phyloP scores from a whole-genome alignment of 371 early-diverging fungal species.

The Apophysomyces variabilis region DNA sequence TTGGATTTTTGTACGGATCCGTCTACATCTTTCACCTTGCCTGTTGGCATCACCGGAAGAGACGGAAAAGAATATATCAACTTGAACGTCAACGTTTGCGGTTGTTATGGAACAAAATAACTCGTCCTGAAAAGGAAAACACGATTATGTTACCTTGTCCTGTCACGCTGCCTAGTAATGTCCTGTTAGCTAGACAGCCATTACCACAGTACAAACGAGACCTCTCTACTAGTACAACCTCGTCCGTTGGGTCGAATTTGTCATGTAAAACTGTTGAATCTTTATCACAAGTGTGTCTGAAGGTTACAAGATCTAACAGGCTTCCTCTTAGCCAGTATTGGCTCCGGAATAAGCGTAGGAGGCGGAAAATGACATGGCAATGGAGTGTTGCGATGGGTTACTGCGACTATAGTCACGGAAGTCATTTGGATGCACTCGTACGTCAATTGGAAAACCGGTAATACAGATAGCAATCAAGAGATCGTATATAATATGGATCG shows the following conservation, averaged over 20 bases:
- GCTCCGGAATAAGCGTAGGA: slow-evolving; percentile 11
- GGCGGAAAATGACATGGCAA: slow-evolving; percentile 29
- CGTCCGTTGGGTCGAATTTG: not conserved
- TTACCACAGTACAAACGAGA: not conserved
- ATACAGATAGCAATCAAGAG: not conserved
- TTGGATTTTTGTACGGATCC: slow-evolving; percentile 14
- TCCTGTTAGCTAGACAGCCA: not conserved
- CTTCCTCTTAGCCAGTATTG: slow-evolving; percentile 11
- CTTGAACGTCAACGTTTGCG: slow-evolving; percentile 24
- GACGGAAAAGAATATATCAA: slow-evolving; percentile 17
- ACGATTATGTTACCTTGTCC: slow-evolving; percentile 9
- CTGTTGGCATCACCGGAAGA: slow-evolving; percentile 22
- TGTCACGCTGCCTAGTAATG: slow-evolving; percentile 2
- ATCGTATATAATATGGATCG: too few relatives aligned
- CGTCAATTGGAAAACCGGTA: slow-evolving; percentile 3
- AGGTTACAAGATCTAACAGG: not conserved
- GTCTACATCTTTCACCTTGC: slow-evolving; percentile 18
- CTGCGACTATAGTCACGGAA: slow-evolving; percentile 27
- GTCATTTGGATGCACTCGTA: slow-evolving; percentile 18
- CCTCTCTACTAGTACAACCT: not conserved
- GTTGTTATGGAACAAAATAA: slow-evolving; percentile 17
- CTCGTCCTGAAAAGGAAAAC: not conserved
- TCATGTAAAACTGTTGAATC: not conserved
- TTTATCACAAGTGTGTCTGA: not conserved
- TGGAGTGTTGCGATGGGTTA: slow-evolving; percentile 37